A percentile compares a stretch with the other conserved stretches of the same genome.
These are phyloP conservation scores for Carallia brachiata DNA, from an alignment of 345 rosid species.

Conservation along the genomic window DNA sequence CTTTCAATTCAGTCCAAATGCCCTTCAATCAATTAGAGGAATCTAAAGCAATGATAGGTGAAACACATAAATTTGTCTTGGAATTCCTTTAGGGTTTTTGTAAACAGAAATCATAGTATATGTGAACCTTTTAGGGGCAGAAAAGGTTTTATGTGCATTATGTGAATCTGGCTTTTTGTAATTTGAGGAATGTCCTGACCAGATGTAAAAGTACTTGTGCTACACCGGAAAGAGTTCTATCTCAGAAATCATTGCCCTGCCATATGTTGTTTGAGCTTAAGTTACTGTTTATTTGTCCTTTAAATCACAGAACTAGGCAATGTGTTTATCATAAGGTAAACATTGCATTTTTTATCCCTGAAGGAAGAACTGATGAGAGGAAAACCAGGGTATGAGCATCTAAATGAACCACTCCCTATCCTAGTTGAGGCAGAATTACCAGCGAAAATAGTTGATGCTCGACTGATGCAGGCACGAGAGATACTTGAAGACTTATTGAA, in stretches of 20 bases:
- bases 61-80: too few species aligned
- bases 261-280: neutral
- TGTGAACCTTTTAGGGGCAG: too few species aligned
- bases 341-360: slow-evolving; percentile 9
- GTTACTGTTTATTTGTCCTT: neutral
- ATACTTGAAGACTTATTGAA: slow-evolving; percentile 88
- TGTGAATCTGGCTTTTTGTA: too few species aligned
- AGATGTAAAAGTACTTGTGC: neutral
- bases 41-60: too few species aligned
- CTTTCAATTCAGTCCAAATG: too few species aligned
- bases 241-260: neutral
- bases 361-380: slow-evolving; percentile 98
- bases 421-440: slow-evolving; percentile 94
- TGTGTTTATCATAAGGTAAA: neutral
- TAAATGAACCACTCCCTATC: slow-evolving; percentile 92
- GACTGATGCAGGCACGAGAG: slow-evolving; percentile 88
- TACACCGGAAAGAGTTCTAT: neutral
- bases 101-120: too few species aligned
- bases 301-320: neutral
- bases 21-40: too few species aligned
- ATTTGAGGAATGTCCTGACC: too few species aligned
- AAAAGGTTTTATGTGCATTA: too few species aligned
- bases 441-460: slow-evolving; percentile 81
- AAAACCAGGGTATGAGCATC: slow-evolving; percentile 92
- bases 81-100: too few species aligned